Evolutionary conservation across 805 yeast genomes (phyloP).

Genomic region (Kazachstania psychrophila): DNA sequence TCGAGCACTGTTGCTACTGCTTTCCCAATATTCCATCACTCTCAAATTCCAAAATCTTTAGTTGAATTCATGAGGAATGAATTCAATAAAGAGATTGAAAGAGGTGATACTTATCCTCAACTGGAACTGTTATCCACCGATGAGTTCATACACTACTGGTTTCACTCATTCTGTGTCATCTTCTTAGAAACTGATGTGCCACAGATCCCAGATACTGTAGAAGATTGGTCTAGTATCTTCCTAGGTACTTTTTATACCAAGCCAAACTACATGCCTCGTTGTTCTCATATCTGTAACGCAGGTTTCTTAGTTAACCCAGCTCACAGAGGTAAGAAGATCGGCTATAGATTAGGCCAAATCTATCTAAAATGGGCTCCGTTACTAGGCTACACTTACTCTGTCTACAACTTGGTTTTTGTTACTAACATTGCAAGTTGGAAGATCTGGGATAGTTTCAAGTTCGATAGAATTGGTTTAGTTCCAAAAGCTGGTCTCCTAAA

Average conservation of each 20-base stretch:
- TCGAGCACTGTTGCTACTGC: constrained; percentile 45
- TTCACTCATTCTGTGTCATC: constrained; percentile 54
- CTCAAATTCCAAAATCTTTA: constrained; percentile 43
- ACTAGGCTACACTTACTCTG: constrained; percentile 73
- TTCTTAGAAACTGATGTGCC: constrained; percentile 39
- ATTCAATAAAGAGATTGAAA: constrained; percentile 57
- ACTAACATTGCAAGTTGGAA: constrained; percentile 65
- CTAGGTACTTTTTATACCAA: constrained; percentile 74
- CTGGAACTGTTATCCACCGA: constrained; percentile 33
- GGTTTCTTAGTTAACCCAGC: constrained; percentile 64
- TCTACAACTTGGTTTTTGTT: constrained; percentile 79
- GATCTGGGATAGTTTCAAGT: constrained; percentile 81
- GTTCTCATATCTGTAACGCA: constrained; percentile 81
- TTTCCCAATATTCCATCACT: constrained; percentile 44
- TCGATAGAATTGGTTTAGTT: constrained; percentile 66
- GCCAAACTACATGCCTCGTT: constrained; percentile 79
- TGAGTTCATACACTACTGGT: constrained; percentile 59
- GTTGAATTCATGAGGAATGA: constrained; percentile 38
- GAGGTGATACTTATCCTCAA: constrained; percentile 71
- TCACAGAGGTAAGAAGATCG: constrained; percentile 60
- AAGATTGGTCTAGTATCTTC: constrained; percentile 40
- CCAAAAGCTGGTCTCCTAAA: constrained; percentile 66
- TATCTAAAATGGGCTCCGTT: constrained; percentile 67
- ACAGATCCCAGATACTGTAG: constrained; percentile 4
- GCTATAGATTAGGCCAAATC: constrained; percentile 55